Evolutionary conservation across 1,139 yeast genomes (phyloP), one percentile per base, ranked within the genome.

Genomic region (Hyphopichia burtonii): DNA sequence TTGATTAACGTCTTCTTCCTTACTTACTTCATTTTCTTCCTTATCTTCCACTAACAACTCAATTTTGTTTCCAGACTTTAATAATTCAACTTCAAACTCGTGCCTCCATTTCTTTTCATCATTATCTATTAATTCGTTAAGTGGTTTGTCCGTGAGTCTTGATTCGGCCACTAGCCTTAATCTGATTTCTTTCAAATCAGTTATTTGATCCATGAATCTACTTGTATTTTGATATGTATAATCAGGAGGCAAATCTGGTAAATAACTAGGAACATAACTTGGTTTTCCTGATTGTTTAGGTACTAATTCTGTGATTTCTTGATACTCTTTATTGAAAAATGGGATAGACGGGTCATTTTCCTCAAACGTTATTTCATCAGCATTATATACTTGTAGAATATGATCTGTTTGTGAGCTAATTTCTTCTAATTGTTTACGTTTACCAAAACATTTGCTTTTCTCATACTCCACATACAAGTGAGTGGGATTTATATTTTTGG

Each of bases 201-300:
- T 77, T n/a, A 83, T 65, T 16, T 84, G 71, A 25, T 79, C 70
- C 48, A 81, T 74, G 57, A 72, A 88, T 46, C 76, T 74, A 0
- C 96, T 85, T 0, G 96, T 86, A 41, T 80, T 76, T 61, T 80
- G 82, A 58, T 85, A 91, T 0, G 98, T 91, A 61, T 90, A 94
- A 54, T 88, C 96, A 0, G 98, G 96, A 1, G 98, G 98, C 31
- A 90, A 71, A 18, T 81, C 82, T 0, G 98, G 98, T 54, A 91
- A 67, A 81, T 89, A 89, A 4, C 66, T 54, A 0, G 95, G 95
- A 4, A 87, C 74, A 50, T 82, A 80, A 2, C 59, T 55, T n/a
- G 81, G 82, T 33, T 71, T 63, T 17, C 63, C 55, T 23, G 75
- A 67, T 12, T 73, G 68, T 15, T 82, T 71, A 0, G 93, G 86